phyloP scores from a whole-genome alignment of 495 filamentous ascomycete genomes.

The Xeromyces bisporus region DNA sequence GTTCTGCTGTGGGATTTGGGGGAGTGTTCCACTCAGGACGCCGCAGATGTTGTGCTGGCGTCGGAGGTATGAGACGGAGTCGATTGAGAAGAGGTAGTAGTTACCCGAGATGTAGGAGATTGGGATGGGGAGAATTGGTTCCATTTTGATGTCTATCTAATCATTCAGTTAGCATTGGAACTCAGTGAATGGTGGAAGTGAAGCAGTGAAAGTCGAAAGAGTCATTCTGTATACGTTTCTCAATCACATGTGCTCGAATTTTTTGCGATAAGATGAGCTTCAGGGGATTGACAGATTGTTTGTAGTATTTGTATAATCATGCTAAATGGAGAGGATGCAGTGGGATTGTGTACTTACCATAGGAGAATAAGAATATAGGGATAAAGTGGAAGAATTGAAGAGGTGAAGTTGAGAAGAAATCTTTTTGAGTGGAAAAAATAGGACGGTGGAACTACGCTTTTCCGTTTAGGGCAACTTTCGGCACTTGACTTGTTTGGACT shows the following conservation, averaged over 20 bases:
- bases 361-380: constrained; percentile 5
- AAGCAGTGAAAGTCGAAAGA: constrained; percentile 3
- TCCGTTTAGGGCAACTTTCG: constrained; percentile 10
- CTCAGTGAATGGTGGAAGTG: constrained; percentile 2
- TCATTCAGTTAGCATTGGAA: constrained; percentile 3
- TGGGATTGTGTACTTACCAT: constrained; percentile 17
- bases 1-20: constrained; percentile 88
- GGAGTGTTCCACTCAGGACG: constrained; percentile 70
- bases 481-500: no score
- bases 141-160: constrained; percentile 18
- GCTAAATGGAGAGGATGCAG: constrained; percentile 13
- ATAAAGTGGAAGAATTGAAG: constrained; percentile 1
- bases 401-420: constrained; percentile 5
- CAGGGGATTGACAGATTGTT: constrained; percentile 85
- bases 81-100: constrained; percentile 79
- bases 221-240: constrained; percentile 36
- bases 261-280: constrained; percentile 31
- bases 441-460: constrained; percentile 7
- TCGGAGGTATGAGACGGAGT: constrained; percentile 65
- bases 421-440: no score
- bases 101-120: constrained; percentile 67
- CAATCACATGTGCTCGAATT: constrained; percentile 30
- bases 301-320: constrained; percentile 61
- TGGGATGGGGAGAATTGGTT: constrained; percentile 43
- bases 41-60: constrained; percentile 73